Percentiles rank a stretch among this genome's conserved stretches.
These are phyloP conservation scores for Cercospora nicotianae DNA, from an alignment of 2,329 filamentous ascomycete genomes.

Conservation along the genomic window DNA sequence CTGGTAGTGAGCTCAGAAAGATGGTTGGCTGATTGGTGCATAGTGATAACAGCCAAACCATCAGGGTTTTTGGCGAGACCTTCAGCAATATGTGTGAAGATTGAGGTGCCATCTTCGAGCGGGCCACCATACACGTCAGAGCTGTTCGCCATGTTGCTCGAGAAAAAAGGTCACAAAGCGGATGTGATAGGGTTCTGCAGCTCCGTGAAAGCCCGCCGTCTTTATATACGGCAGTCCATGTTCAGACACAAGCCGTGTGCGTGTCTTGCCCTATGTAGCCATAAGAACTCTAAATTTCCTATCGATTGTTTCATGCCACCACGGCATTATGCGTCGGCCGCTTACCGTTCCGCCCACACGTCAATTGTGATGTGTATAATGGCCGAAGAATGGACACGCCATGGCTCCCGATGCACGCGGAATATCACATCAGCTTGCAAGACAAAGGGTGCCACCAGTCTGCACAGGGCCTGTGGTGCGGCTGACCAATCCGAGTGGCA, in stretches of 20 bases:
- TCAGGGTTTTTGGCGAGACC: slow-evolving; percentile 16
- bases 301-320: background rate
- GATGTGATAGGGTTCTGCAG: background rate
- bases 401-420: background rate
- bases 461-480: background rate
- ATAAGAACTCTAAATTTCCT: background rate
- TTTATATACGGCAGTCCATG: background rate
- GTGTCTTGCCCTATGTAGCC: background rate
- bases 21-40: slow-evolving; percentile 12
- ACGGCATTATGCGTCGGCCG: background rate
- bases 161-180: background rate
- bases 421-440: background rate
- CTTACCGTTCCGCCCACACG: background rate
- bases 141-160: background rate
- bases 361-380: background rate
- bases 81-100: slow-evolving; percentile 16
- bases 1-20: background rate
- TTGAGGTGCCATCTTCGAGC: slow-evolving; percentile 7
- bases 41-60: slow-evolving; percentile 13
- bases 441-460: background rate
- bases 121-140: slow-evolving; percentile 12
- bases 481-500: background rate
- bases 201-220: background rate
- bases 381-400: background rate
- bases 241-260: background rate